phyloP scores from a whole-genome alignment of 2,329 filamentous ascomycete species.

The Aspergillus sp. region DNA sequence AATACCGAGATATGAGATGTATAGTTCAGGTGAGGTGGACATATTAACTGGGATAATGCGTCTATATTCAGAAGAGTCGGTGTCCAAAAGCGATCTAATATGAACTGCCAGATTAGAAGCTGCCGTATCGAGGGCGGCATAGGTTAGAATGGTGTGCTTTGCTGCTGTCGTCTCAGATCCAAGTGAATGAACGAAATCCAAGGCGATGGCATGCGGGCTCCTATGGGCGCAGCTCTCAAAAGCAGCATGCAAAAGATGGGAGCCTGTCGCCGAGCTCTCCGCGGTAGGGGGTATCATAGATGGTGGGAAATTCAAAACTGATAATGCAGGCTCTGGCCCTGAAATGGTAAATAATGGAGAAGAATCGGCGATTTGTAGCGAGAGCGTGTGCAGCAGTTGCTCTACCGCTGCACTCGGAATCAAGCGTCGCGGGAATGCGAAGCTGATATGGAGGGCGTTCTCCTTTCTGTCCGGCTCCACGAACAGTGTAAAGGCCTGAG shows the following conservation, averaged over 20 bases:
- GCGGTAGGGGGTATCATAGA: slow-evolving; percentile 22
- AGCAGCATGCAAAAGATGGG: slow-evolving; percentile 25
- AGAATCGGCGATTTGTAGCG: slow-evolving; percentile 15
- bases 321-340: slow-evolving; percentile 16
- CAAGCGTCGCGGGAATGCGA: slow-evolving; percentile 19
- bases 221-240: slow-evolving; percentile 27
- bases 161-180: slow-evolving; percentile 13
- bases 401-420: slow-evolving; percentile 21
- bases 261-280: background rate
- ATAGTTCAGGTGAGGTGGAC: slow-evolving; percentile 38
- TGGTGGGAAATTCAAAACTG: slow-evolving; percentile 28
- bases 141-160: slow-evolving; percentile 27
- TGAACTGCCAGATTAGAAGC: slow-evolving; percentile 23
- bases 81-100: slow-evolving; percentile 17
- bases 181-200: slow-evolving; percentile 30
- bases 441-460: slow-evolving; percentile 14
- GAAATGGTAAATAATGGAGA: slow-evolving; percentile 8
- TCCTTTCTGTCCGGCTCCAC: slow-evolving; percentile 6
- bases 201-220: slow-evolving; percentile 23
- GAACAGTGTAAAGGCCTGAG: slow-evolving; percentile 19
- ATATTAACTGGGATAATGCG: slow-evolving; percentile 30
- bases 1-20: slow-evolving; percentile 37
- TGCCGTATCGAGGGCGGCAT: slow-evolving; percentile 24
- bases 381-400: slow-evolving; percentile 22
- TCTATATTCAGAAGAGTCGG: slow-evolving; percentile 1